Evolutionary conservation across 208 protist species (phyloP), one percentile per base, ranked within the genome.

Genomic region (Strigomonas galati): DNA sequence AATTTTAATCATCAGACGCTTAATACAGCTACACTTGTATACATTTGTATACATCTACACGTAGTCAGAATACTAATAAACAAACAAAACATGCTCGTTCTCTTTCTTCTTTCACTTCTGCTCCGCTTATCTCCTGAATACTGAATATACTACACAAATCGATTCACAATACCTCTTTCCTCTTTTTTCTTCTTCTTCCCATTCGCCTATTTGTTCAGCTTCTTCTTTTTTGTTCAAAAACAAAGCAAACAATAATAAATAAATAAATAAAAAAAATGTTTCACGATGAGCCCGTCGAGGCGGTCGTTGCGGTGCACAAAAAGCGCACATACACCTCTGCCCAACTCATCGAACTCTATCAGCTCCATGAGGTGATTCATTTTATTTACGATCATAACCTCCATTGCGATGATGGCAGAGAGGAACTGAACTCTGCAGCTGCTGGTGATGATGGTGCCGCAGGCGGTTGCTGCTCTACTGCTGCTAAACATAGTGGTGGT

Each of bases 271-370:
- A 5, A 37, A 32, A 26, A 3, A 95, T 95, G 89, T 95, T 78
- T 56, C 89, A 95, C 58, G 84, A 92, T 46, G 74, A 77, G 0
- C 71, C 82, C n/a, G 59, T 85, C 0, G 76, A 82, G 49, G 74
- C 84, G 0, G 79, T 44, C 1, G 63, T 21, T 7, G 35, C 35
- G 35, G 35, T 40, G 35, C 35, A 40, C 35, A 40, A 32, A 24
- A 28, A 44, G 46, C 23, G 35, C 1, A 23, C 24, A 46, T 0
- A 10, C 17, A 37, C 31, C 21, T 62, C 40, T 43, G 14, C 6
- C 14, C 44, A 62, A 23, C n/a, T 78, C 17, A 40, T 52, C 12
- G 55, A 15, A 9, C 63, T 43, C 2, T 82, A 82, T 44, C 71
- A 71, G 27, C 44, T 79, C 15, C 62, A 67, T n/a, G 68, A 76